Percentiles rank a stretch among this genome's conserved stretches.
phyloP scores from a whole-genome alignment of 108 stramenopile species.

The Chaetoceros tenuissimus region DNA sequence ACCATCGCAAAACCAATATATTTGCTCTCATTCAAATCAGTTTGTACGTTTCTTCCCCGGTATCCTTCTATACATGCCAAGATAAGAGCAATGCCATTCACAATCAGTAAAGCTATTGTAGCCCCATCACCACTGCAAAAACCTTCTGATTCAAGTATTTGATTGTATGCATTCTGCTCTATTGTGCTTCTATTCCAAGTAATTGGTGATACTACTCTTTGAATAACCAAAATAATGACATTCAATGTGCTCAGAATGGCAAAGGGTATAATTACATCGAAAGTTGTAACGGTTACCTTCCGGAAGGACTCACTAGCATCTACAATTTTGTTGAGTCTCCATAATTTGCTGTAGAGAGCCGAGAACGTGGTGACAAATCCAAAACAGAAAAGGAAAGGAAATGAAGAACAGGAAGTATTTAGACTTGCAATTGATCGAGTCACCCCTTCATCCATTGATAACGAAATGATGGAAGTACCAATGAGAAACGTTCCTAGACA shows the following conservation, averaged over 20 bases:
- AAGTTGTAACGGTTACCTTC: constrained; percentile 8
- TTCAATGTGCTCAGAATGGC: constrained; percentile 16
- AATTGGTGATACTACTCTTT: constrained; percentile 1
- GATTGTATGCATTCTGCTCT: not conserved
- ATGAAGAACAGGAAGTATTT: constrained; percentile 12
- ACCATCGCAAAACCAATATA: constrained; percentile 23
- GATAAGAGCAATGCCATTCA: constrained; percentile 17
- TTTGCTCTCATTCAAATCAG: constrained; percentile 30
- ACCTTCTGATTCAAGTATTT: not conserved
- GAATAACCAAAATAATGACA: constrained; percentile 12
- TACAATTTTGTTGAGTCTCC: constrained; percentile 34
- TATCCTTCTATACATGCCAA: constrained; percentile 19
- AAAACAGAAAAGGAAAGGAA: constrained; percentile 28
- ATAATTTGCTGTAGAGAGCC: constrained; percentile 48
- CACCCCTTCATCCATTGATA: constrained; percentile 31
- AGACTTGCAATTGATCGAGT: not conserved
- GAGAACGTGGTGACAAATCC: constrained; percentile 42
- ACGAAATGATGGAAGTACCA: constrained; percentile 26
- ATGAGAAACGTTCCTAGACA: constrained; percentile 52
- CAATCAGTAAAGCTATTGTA: not conserved
- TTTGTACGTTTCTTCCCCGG: constrained; percentile 18
- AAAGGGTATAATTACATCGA: constrained; percentile 25
- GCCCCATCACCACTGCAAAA: not conserved
- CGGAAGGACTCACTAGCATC: constrained; percentile 16
- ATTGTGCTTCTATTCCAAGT: not conserved